Percentiles rank a stretch among this genome's conserved stretches.
These are phyloP conservation scores for Amanita fuliginea DNA, from an alignment of 768 basidiomycete species.

Conservation along the genomic window DNA sequence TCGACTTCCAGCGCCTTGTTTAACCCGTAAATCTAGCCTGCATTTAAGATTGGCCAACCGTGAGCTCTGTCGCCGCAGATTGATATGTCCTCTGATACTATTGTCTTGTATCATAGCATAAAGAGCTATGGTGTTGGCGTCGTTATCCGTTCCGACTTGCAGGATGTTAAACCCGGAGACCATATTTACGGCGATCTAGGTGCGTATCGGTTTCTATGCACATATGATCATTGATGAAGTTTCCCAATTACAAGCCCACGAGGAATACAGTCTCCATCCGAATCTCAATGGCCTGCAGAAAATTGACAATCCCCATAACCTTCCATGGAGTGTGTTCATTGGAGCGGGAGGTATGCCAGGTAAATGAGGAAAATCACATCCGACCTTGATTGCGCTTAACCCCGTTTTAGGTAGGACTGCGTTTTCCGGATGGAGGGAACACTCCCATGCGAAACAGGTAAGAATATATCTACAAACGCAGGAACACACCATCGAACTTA, in stretches of 20 bases:
- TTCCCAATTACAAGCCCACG: conserved; percentile 15
- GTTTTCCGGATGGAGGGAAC: conserved; percentile 29
- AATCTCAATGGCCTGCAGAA: conserved; percentile 11
- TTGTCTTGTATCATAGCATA: conserved; percentile 11
- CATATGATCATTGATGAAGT: neutral
- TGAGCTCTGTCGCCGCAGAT: conserved; percentile 11
- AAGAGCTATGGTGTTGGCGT: conserved; percentile 27
- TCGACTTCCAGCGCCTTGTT: neutral
- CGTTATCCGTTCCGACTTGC: conserved; percentile 30
- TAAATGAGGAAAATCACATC: conserved; percentile 10
- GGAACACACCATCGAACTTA: neutral
- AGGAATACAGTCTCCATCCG: conserved; percentile 21
- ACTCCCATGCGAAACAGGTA: conserved; percentile 26
- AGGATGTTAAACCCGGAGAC: conserved; percentile 22
- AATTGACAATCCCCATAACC: conserved; percentile 23
- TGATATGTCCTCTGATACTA: neutral
- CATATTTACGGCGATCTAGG: conserved; percentile 26
- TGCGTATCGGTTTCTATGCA: conserved; percentile 10
- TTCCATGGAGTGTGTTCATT: conserved; percentile 32
- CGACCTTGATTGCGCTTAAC: neutral
- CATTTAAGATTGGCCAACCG: conserved; percentile 25
- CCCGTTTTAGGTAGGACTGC: conserved; percentile 29
- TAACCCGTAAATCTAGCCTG: conserved; percentile 8
- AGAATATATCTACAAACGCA: neutral
- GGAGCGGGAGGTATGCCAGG: conserved; percentile 44